phyloP scores from a whole-genome alignment of 176 grass and related monocot genomes.

The sorghum (Sorghum bicolor) region DNA sequence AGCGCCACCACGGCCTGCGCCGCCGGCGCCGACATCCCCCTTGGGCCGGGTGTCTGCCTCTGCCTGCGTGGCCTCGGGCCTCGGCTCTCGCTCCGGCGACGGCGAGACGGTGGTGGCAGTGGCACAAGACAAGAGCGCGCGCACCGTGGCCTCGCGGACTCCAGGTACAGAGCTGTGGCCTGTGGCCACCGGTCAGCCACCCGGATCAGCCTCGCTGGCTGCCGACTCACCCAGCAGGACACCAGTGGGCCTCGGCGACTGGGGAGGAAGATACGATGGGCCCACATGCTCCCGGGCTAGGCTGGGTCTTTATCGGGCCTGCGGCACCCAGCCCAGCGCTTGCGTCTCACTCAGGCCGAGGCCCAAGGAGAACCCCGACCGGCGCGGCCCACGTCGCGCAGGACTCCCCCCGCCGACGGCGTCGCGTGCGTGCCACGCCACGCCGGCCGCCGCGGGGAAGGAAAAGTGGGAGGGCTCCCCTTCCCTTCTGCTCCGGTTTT shows the following conservation, averaged over 20 bases:
- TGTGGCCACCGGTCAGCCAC: background rate
- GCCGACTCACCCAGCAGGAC: background rate
- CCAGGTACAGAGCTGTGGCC: background rate
- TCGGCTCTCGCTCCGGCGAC: background rate
- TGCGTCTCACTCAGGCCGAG: background rate
- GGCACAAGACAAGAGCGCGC: background rate
- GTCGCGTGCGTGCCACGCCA: background rate
- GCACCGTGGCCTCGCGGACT: background rate
- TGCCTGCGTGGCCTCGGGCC: background rate
- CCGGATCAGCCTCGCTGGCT: background rate
- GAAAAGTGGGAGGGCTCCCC: background rate
- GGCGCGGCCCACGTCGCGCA: background rate
- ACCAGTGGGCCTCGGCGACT: background rate
- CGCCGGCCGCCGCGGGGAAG: background rate
- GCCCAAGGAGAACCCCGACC: background rate
- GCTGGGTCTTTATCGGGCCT: background rate
- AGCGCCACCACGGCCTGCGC: conserved; percentile 22
- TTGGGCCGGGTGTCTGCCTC: background rate
- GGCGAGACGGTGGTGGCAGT: background rate
- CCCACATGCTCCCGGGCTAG: background rate
- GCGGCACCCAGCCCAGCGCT: background rate
- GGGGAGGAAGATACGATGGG: background rate
- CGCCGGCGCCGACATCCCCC: background rate
- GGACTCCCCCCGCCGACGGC: background rate
- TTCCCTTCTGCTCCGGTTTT: background rate